Conservation (phyloP, 768 basidiomycete genomes). For the Kwoniella bestiolae region DNA sequence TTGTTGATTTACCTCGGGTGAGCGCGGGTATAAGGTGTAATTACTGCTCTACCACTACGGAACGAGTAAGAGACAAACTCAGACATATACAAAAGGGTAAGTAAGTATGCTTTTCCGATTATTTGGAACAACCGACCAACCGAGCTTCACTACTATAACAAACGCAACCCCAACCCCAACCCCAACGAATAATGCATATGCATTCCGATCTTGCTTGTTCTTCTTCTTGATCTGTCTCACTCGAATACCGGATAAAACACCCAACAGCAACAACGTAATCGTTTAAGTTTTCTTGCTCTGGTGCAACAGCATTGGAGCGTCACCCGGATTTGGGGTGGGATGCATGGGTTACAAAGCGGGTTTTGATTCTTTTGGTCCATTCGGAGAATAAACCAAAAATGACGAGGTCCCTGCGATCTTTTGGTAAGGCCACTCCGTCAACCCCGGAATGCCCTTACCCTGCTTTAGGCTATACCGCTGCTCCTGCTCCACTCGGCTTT, state of each 20-base stretch:
- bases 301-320: not conserved
- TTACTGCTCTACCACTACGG: too few relatives aligned
- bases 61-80: not conserved
- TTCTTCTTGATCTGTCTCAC: too few relatives aligned
- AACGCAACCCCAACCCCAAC: too few relatives aligned
- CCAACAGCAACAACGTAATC: not conserved
- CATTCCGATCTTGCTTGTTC: not conserved
- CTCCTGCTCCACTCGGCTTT: not conserved
- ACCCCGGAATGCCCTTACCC: conserved; percentile 7
- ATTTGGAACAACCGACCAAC: not conserved
- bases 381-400: not conserved
- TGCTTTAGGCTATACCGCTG: not conserved
- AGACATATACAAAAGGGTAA: not conserved
- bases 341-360: not conserved
- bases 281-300: not conserved
- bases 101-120: conserved; percentile 16
- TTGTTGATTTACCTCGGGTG: not conserved
- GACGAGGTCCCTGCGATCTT: too few relatives aligned
- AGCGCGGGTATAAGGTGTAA: conserved; percentile 5
- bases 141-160: too few relatives aligned
- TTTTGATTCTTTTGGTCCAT: not conserved
- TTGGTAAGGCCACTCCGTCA: too few relatives aligned
- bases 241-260: too few relatives aligned
- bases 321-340: not conserved
- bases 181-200: too few relatives aligned